A percentile compares a stretch with the other conserved stretches of the same genome.
These are phyloP conservation scores for Aristolochia fimbriata DNA, from an alignment of 164 flowering plant species.

Conservation along the genomic window DNA sequence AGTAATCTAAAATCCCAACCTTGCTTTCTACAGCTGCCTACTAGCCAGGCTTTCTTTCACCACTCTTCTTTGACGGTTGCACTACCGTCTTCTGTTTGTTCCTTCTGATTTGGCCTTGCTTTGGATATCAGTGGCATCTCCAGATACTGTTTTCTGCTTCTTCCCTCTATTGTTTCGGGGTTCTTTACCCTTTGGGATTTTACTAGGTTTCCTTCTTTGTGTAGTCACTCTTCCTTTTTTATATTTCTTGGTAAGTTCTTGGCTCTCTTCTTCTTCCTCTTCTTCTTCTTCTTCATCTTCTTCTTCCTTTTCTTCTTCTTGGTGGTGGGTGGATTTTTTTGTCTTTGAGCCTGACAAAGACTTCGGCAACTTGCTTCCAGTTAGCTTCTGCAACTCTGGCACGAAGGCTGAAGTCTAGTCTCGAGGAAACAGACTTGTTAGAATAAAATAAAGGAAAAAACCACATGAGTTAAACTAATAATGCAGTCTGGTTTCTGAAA, in stretches of 20 bases:
- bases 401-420: constrained; percentile 85
- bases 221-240: constrained; percentile 23
- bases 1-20: not conserved
- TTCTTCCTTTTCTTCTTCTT: too few relatives aligned
- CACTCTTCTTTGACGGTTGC: constrained; percentile 25
- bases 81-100: constrained; percentile 4
- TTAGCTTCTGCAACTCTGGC: constrained; percentile 78
- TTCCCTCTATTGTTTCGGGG: constrained; percentile 14
- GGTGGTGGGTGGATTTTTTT: too few relatives aligned
- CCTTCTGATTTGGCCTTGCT: constrained; percentile 4
- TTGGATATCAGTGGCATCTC: too few relatives aligned
- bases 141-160: constrained; percentile 14
- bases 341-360: too few relatives aligned
- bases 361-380: constrained; percentile 15
- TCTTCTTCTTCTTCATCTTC: too few relatives aligned
- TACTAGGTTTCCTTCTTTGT: constrained; percentile 29
- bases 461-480: not conserved
- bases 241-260: constrained; percentile 11
- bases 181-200: constrained; percentile 15
- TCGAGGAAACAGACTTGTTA: constrained; percentile 7
- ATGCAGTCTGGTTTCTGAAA: not conserved
- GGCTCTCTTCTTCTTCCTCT: too few relatives aligned
- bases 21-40: constrained; percentile 10
- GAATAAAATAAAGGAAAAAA: not conserved
- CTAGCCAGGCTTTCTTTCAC: constrained; percentile 24